Evolutionary conservation across 805 yeast genomes (phyloP).

Genomic region (Priceomyces melissophilus): DNA sequence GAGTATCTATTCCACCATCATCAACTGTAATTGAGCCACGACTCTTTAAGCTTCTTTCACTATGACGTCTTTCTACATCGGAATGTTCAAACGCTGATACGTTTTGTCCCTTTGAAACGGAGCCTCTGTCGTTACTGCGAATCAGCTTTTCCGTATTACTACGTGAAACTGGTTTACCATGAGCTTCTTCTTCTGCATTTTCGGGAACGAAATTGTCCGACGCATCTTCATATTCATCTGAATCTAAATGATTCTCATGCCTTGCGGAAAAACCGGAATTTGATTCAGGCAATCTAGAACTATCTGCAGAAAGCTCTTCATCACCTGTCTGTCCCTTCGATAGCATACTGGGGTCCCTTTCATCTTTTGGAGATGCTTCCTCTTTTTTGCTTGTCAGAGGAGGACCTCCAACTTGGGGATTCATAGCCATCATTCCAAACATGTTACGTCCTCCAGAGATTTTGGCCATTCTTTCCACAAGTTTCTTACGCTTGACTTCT

Average conservation of each 20-base stretch:
- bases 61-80: not conserved
- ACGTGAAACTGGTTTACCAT: slow-evolving; percentile 15
- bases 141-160: slow-evolving; percentile 1
- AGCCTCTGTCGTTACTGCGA: not conserved
- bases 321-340: too few relatives aligned
- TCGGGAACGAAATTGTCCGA: not conserved
- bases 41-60: not conserved
- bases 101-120: not conserved
- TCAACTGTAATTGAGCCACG: slow-evolving; percentile 13
- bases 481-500: slow-evolving; percentile 67
- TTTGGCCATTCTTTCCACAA: slow-evolving; percentile 95
- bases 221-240: not conserved
- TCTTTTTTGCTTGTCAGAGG: slow-evolving; percentile 1
- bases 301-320: too few relatives aligned
- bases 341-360: slow-evolving; percentile 39
- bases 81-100: not conserved
- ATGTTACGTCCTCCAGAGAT: slow-evolving; percentile 82
- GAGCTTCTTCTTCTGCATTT: slow-evolving; percentile 20
- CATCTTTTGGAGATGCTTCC: slow-evolving; percentile 17
- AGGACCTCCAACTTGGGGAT: slow-evolving; percentile 33
- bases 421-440: slow-evolving; percentile 68
- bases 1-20: slow-evolving; percentile 14
- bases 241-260: not conserved
- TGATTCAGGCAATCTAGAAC: slow-evolving; percentile 53
- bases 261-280: slow-evolving; percentile 21